Evolutionary conservation across 1,139 yeast genomes (phyloP).

Genomic region (Protomyces lactucae-debilis): DNA sequence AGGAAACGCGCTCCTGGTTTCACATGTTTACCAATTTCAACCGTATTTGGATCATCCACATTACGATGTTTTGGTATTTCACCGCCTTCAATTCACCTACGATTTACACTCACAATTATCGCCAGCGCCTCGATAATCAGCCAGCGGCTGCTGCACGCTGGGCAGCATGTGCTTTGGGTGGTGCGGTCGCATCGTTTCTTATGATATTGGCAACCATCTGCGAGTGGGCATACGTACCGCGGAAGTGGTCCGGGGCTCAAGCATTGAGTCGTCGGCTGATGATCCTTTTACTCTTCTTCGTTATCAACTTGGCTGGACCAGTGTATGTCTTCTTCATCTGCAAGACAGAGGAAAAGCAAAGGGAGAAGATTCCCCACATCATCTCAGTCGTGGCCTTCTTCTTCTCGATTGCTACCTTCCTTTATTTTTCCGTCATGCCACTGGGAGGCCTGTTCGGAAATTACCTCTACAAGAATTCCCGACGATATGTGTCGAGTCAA

Average conservation of each 20-base stretch:
- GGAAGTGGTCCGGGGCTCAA: conserved; percentile 99
- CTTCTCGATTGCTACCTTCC: conserved; percentile 73
- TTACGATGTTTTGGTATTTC: conserved; percentile 89
- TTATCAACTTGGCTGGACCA: conserved; percentile 75
- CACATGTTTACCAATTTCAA: conserved; percentile 91
- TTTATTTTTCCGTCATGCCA: conserved; percentile 92
- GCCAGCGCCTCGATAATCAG: conserved; percentile 73
- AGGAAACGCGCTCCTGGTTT: conserved; percentile 97
- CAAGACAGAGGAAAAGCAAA: conserved; percentile 56
- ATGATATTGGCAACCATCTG: conserved; percentile 83
- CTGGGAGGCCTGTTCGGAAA: conserved; percentile 94
- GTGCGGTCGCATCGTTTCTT: conserved; percentile 73
- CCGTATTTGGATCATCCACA: conserved; percentile 96
- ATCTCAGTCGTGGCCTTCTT: conserved; percentile 87
- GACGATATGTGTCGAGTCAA: conserved; percentile 89
- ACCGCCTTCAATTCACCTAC: conserved; percentile 89
- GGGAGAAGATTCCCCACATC: conserved; percentile 70
- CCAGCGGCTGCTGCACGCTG: conserved; percentile 85
- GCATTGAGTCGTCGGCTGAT: conserved; percentile 82
- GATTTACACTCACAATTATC: conserved; percentile 77
- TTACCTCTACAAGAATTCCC: conserved; percentile 79
- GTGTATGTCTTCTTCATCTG: conserved; percentile 74
- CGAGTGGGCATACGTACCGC: conserved; percentile 96
- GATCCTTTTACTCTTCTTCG: conserved; percentile 63
- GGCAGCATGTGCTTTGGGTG: conserved; percentile 92